Evolutionary conservation across 768 basidiomycete genomes (phyloP), one percentile per base, ranked within the genome.

Genomic region (Suillus lakei): DNA sequence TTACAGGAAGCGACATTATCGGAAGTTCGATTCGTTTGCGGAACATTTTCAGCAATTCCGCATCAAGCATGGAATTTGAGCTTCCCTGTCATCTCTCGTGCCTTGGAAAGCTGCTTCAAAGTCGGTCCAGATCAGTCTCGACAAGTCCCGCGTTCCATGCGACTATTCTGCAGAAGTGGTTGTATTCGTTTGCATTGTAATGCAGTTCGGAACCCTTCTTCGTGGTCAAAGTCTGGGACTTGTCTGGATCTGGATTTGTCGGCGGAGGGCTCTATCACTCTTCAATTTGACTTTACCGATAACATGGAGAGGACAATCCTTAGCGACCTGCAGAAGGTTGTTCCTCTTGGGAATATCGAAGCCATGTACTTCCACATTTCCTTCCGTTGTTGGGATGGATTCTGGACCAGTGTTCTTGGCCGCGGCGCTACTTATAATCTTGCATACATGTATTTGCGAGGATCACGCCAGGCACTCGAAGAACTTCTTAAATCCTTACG

Each of bases 341-440:
- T 56, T 38, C 55, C 34, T 23, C n/a, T 56, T 16, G 34, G 34
- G 32, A 56, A 7, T 16, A 36, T 56, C 4, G 55, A 56, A 23
- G n/a, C 55, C 34, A 38, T 56, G 34, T 56, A 56, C 23, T 15
- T 56, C 36, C n/a, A 38, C 23, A 15, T 36, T n/a, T 34, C 2
- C 23, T 23, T 16, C 36, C n/a, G 34, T 56, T 56, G n/a, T 56
- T 56, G 55, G 55, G 15, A 56, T 38, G 55, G 55, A 16, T 56
- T 38, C 55, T 56, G 55, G 55, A 38, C 5, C 15, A 36, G 38
- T 26, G 4, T 56, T 16, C 34, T 38, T 38, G 55, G 34, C 23
- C 36, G 8, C 50, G 50, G 26, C 23, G 23, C 55, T 30, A 15
- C 36, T 23, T n/a, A 15, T 36, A 38, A 56, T 56, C 55, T 56